These are phyloP conservation scores for Fonsecaea erecta DNA, from an alignment of 2,329 filamentous ascomycete species.

Conservation along the genomic window DNA sequence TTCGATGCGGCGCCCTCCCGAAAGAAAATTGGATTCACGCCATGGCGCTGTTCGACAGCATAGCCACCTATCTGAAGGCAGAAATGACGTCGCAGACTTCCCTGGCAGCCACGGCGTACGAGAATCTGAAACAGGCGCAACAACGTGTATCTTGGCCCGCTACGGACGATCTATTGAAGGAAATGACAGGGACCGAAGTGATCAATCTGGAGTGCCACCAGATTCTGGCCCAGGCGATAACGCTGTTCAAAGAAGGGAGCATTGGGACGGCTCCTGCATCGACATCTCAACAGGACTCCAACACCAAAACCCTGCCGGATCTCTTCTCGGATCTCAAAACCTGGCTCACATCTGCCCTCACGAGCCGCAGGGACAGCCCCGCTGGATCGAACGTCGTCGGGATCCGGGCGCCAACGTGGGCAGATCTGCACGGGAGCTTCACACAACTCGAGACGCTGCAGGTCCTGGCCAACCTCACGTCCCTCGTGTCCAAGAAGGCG, in stretches of 20 bases:
- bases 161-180: constrained; percentile 1
- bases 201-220: constrained; percentile 15
- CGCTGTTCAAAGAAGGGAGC: constrained; percentile 12
- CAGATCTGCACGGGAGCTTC: constrained; percentile 47
- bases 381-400: constrained; percentile 17
- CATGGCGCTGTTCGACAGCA: constrained; percentile 33
- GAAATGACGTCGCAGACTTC: constrained; percentile 22
- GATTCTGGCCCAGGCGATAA: constrained; percentile 15
- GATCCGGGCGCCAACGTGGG: constrained; percentile 45
- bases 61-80: constrained; percentile 32
- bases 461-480: constrained; percentile 44
- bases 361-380: constrained; percentile 5
- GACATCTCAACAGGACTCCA: not conserved
- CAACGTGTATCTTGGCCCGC: not conserved
- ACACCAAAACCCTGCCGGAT: constrained; percentile 3
- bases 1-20: constrained; percentile 32
- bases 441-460: constrained; percentile 49
- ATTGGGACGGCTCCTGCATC: not conserved
- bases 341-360: constrained; percentile 14
- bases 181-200: constrained; percentile 30
- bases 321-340: constrained; percentile 14
- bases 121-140: constrained; percentile 11
- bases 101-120: constrained; percentile 17
- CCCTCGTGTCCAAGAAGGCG: constrained; percentile 22
- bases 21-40: constrained; percentile 30